These are phyloP conservation scores for Emmonsiellopsis sp. DNA, from an alignment of 2,329 filamentous ascomycete species.

Conservation along the genomic window DNA sequence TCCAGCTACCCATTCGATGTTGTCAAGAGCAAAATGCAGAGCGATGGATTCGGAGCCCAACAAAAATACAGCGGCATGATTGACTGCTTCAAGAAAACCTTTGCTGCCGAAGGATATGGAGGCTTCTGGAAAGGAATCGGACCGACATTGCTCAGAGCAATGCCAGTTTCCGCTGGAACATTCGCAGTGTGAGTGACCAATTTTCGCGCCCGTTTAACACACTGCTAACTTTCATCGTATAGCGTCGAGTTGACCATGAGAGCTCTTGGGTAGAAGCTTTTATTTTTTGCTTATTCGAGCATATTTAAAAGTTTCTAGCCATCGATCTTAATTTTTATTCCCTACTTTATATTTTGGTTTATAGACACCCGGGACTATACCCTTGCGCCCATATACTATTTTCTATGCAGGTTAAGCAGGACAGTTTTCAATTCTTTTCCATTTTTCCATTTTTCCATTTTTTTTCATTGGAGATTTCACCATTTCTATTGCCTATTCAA, in stretches of 20 bases:
- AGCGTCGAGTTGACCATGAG: constrained; percentile 40
- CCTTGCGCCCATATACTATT: too few species aligned
- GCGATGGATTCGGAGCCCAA: constrained; percentile 69
- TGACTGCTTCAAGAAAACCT: constrained; percentile 81
- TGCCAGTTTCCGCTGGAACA: constrained; percentile 96
- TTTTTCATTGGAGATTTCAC: too few species aligned
- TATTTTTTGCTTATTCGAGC: not conserved
- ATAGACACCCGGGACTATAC: too few species aligned
- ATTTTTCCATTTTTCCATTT: too few species aligned
- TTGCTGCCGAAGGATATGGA: constrained; percentile 60
- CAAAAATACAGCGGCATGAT: constrained; percentile 73
- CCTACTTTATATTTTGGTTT: too few species aligned
- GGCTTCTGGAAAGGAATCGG: constrained; percentile 95
- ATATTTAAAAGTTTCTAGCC: not conserved
- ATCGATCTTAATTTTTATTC: not conserved
- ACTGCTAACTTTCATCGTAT: constrained; percentile 10
- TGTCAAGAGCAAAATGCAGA: constrained; percentile 99
- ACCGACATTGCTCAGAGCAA: constrained; percentile 83
- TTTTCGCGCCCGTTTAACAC: constrained; percentile 7
- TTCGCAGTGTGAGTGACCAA: constrained; percentile 60
- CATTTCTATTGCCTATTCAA: too few species aligned
- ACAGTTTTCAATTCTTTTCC: too few species aligned
- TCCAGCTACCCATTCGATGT: constrained; percentile 93
- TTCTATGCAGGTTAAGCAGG: too few species aligned
- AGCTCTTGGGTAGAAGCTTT: constrained; percentile 27